Conservation (phyloP, 129 eudicot species). For the Ambrosia trifida region DNA sequence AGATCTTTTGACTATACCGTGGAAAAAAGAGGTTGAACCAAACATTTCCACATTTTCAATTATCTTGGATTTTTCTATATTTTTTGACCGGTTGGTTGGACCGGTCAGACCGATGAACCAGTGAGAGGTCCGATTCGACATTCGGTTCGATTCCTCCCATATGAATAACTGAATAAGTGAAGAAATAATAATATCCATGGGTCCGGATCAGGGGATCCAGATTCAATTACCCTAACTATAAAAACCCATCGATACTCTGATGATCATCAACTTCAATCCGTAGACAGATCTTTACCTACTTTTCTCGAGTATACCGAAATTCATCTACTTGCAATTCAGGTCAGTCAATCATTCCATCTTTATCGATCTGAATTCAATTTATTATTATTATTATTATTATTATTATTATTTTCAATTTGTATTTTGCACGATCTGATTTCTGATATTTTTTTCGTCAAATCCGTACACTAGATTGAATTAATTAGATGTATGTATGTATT, state of each 20-base stretch:
- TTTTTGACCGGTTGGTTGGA: no score
- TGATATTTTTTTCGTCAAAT: neutral
- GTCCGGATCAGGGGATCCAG: constrained; percentile 18
- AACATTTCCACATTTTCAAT: no score
- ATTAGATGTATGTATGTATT: constrained; percentile 17
- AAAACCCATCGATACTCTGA: neutral
- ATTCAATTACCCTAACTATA: constrained; percentile 27
- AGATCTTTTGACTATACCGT: no score
- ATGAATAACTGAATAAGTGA: no score
- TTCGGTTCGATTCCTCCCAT: no score
- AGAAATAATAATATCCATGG: neutral
- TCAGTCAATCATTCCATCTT: constrained; percentile 27
- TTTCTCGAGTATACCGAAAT: constrained; percentile 23
- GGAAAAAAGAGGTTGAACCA: no score
- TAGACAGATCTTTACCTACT: constrained; percentile 23
- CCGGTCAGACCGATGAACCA: no score
- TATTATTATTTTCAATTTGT: neutral
- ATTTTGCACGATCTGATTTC: constrained; percentile 11
- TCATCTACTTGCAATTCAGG: constrained; percentile 16
- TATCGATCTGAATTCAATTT: constrained; percentile 6
- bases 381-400: neutral
- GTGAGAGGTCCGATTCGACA: no score
- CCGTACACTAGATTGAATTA: neutral
- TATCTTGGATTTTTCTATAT: no score
- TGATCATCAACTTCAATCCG: constrained; percentile 6